Base-by-base conservation (phyloP, 2,329 filamentous ascomycete species). In the Elsinoe necatrix region DNA sequence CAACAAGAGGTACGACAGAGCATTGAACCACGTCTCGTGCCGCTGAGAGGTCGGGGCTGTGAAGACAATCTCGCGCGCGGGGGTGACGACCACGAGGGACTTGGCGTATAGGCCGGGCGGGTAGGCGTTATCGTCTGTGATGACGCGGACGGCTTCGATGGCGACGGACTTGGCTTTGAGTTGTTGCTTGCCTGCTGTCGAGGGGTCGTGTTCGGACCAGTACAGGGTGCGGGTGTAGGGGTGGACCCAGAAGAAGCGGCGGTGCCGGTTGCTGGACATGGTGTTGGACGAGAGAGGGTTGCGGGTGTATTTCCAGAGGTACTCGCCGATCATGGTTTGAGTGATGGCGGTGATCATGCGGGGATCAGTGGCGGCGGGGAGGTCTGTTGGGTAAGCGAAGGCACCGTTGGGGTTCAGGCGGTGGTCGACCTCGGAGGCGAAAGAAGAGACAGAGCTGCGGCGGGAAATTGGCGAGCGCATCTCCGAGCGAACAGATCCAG, bases 281-380 rank as follows among this genome's bases (percentile, higher is more conserved):
- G 90, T 87, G 16, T 52, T 59, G 56, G 84, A 87, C 21, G 92
- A 85, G n/a, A 90, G 91, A 59, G 91, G 80, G 75, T 93, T 95
- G 65, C 93, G 86, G 0, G 93, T 98, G 72, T 98, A 98, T 71
- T 98, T 98, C 93, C 93, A 98, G 39, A 98, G 78, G 70, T 92
- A 97, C 70, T 98, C 93, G 57, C 93, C 93, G 67, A 98, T 97
- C 93, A 98, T 98, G 16, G 93, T 97, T 72, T 98, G 92, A 1
- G 93, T 98, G 62, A 98, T 96, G 50, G 93, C 93, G 74, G 96
- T 90, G 63, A 98, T 97, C 90, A 98, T 96, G 64, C 92, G 87
- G 61, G 92, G 92, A 73, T 98, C 93, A 4, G 90, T 95, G 18
- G 68, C 66, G 21, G 83, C 77, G 8, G 83, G 81, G 59, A 93